These are phyloP conservation scores for Physcomitrellopsis africana DNA, from an alignment of 225 moss, liverwort and hornwort genomes.

Conservation along the genomic window DNA sequence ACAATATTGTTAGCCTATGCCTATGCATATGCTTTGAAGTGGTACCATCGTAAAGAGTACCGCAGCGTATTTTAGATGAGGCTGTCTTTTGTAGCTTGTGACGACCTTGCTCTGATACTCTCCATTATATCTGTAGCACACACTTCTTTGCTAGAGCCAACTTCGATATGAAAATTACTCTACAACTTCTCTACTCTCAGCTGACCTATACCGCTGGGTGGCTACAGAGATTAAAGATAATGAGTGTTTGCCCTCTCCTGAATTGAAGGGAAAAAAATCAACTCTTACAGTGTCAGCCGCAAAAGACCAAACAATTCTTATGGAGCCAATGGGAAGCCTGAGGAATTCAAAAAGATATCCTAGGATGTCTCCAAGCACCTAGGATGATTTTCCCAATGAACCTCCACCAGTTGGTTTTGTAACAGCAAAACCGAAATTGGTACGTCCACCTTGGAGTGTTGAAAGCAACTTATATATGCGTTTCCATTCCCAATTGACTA, in stretches of 20 bases:
- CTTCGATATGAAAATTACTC: slow-evolving; percentile 34
- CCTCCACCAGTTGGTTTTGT: slow-evolving; percentile 62
- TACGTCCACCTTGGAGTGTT: slow-evolving; percentile 20
- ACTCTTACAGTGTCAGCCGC: slow-evolving; percentile 48
- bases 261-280: slow-evolving; percentile 58
- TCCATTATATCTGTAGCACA: slow-evolving; percentile 33
- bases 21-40: slow-evolving; percentile 4
- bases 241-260: slow-evolving; percentile 58
- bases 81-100: not conserved
- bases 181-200: slow-evolving; percentile 32
- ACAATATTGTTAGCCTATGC: slow-evolving; percentile 26
- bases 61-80: not conserved
- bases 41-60: not conserved
- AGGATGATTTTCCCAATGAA: slow-evolving; percentile 63
- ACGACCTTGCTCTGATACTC: slow-evolving; percentile 23
- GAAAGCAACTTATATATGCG: too few species aligned
- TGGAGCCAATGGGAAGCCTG: slow-evolving; percentile 49
- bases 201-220: slow-evolving; percentile 47
- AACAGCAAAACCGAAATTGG: slow-evolving; percentile 88
- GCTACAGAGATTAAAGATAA: slow-evolving; percentile 50
- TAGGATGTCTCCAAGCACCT: slow-evolving; percentile 47
- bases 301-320: slow-evolving; percentile 53
- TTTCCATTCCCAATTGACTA: too few species aligned
- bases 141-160: slow-evolving; percentile 40
- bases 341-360: slow-evolving; percentile 44